Evolutionary conservation across 2,329 filamentous ascomycete species (phyloP).

Genomic region (Neoascochyta sp.): DNA sequence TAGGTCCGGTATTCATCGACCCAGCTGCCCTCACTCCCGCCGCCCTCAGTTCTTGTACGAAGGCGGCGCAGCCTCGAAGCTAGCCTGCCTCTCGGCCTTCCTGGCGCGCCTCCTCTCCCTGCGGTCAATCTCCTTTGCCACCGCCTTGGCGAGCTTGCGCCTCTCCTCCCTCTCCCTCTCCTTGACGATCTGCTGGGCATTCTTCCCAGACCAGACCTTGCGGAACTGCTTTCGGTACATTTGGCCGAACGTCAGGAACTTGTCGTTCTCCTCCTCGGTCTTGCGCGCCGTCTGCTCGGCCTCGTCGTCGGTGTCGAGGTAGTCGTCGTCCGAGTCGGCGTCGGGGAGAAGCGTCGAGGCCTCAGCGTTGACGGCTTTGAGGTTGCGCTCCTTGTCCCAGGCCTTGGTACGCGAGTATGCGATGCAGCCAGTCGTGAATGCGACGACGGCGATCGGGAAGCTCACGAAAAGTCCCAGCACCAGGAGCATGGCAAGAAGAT

Average conservation of each 20-base stretch:
- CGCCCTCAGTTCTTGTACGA: conserved; percentile 16
- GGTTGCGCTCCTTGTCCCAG: conserved; percentile 30
- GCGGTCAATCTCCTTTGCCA: conserved; percentile 27
- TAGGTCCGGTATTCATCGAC: background rate
- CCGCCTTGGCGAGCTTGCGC: conserved; percentile 30
- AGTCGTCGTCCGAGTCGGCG: conserved; percentile 26
- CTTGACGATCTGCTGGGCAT: conserved; percentile 22
- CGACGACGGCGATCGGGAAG: conserved; percentile 21
- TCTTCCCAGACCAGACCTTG: conserved; percentile 30
- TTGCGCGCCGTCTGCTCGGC: conserved; percentile 26
- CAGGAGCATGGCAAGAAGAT: conserved; percentile 22
- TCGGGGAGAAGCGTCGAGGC: conserved; percentile 14
- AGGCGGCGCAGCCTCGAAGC: conserved; percentile 19
- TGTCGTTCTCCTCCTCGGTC: conserved; percentile 28
- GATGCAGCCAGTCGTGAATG: conserved; percentile 21
- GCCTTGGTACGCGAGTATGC: conserved; percentile 31
- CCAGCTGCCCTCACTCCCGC: background rate
- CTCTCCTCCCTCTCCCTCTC: conserved; percentile 31
- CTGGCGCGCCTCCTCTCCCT: conserved; percentile 23
- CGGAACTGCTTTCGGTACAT: conserved; percentile 31
- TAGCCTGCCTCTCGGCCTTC: conserved; percentile 16
- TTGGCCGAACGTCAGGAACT: conserved; percentile 25
- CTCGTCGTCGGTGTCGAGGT: conserved; percentile 32
- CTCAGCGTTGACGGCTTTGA: conserved; percentile 21
- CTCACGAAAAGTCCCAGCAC: conserved; percentile 24